These are phyloP conservation scores for Lolium rigidum DNA, from an alignment of 176 grass and related monocot species.

Conservation along the genomic window DNA sequence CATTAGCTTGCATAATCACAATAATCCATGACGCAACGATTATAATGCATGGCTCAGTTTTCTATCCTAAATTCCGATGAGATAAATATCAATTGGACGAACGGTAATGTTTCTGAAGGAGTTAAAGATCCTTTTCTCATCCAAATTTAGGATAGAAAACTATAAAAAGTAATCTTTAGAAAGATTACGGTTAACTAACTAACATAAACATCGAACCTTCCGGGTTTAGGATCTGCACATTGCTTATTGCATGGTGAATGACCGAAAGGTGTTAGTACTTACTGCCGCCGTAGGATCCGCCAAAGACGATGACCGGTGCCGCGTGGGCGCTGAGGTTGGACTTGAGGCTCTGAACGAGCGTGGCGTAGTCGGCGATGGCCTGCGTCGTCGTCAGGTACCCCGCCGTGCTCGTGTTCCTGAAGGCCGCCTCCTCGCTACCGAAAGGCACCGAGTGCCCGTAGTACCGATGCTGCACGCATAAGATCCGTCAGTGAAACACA, in stretches of 20 bases:
- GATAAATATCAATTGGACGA: background rate
- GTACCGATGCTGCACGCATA: constrained; percentile 57
- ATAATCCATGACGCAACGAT: background rate
- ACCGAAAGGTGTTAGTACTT: constrained; percentile 3
- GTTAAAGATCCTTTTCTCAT: too few relatives aligned
- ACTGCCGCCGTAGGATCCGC: constrained; percentile 73
- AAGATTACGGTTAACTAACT: background rate
- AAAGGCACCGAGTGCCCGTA: constrained; percentile 67
- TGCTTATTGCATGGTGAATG: background rate
- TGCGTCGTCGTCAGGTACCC: constrained; percentile 66
- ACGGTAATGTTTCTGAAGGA: too few relatives aligned
- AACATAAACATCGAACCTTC: background rate
- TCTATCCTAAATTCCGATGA: background rate
- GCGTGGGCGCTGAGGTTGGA: constrained; percentile 50
- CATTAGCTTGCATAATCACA: background rate
- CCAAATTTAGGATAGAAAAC: too few relatives aligned
- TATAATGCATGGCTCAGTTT: background rate
- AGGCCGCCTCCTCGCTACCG: constrained; percentile 40
- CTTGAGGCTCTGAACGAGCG: constrained; percentile 63
- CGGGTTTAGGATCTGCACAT: background rate
- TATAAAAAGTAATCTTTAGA: too few relatives aligned
- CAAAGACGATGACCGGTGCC: constrained; percentile 55
- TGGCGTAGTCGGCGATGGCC: constrained; percentile 61
- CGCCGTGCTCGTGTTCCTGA: constrained; percentile 34
- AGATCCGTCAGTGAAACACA: background rate